These are phyloP conservation scores for Adenanthera pavonina DNA, from an alignment of 306 rosid genomes.

Conservation along the genomic window DNA sequence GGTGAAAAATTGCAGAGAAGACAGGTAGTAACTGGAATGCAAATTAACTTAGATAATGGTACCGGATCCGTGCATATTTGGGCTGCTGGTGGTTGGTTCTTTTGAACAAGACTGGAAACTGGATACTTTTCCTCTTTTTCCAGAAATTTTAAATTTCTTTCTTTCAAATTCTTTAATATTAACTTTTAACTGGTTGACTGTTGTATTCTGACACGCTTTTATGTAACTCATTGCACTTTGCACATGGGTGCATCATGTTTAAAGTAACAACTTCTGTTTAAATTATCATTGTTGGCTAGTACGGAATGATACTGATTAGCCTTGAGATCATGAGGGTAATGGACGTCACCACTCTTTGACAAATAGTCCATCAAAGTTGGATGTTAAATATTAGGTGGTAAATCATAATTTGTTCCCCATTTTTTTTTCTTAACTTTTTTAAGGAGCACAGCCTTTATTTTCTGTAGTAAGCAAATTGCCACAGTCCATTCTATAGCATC, in stretches of 20 bases:
- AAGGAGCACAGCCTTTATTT: conserved; percentile 8
- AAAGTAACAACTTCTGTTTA: background rate
- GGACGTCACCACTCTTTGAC: conserved; percentile 26
- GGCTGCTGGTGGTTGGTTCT: conserved; percentile 23
- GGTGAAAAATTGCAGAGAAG: conserved; percentile 3
- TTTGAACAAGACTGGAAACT: conserved; percentile 18
- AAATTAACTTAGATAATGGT: conserved; percentile 24
- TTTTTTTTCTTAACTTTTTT: background rate
- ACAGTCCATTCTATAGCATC: conserved; percentile 3
- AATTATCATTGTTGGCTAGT: background rate
- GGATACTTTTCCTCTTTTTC: conserved; percentile 17
- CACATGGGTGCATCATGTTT: background rate
- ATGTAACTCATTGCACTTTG: background rate
- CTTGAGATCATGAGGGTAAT: conserved; percentile 16
- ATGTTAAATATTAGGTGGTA: conserved; percentile 2
- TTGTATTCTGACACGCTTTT: background rate
- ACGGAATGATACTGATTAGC: conserved; percentile 16
- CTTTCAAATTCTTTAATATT: conserved; percentile 4
- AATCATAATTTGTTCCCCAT: conserved; percentile 12
- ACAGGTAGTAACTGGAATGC: background rate
- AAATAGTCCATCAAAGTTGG: conserved; percentile 16
- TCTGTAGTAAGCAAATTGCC: background rate
- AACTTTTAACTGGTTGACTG: background rate
- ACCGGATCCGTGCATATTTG: conserved; percentile 5
- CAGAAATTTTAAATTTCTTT: background rate